Conservation (phyloP, 2,329 filamentous ascomycete genomes). For the Emergomyces africanus region DNA sequence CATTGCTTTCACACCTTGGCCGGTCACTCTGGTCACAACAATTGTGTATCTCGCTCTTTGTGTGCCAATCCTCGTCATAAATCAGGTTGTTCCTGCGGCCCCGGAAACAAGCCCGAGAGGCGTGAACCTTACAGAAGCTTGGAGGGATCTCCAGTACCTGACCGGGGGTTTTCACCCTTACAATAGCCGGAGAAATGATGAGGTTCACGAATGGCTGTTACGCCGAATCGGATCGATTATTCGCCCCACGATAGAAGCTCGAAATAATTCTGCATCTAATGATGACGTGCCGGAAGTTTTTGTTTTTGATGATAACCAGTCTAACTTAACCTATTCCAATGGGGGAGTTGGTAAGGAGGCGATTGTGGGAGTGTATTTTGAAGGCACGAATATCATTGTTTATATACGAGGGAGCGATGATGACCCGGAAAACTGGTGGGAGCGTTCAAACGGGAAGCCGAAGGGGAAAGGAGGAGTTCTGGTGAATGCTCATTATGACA, state of each 20-base stretch:
- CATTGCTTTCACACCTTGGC: constrained; percentile 64
- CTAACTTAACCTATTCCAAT: constrained; percentile 62
- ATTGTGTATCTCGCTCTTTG: constrained; percentile 66
- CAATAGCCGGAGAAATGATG: constrained; percentile 73
- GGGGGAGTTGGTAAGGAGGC: constrained; percentile 26
- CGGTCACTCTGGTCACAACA: constrained; percentile 69
- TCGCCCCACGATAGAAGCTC: constrained; percentile 40
- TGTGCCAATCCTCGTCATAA: constrained; percentile 57
- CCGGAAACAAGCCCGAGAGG: constrained; percentile 48
- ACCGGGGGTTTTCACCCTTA: constrained; percentile 72
- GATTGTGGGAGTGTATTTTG: constrained; percentile 61
- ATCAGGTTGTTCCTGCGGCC: constrained; percentile 60
- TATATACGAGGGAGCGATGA: constrained; percentile 78
- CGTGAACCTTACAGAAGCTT: constrained; percentile 73
- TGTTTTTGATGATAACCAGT: constrained; percentile 64
- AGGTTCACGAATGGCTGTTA: constrained; percentile 64
- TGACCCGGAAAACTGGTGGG: constrained; percentile 62
- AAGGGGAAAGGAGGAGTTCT: constrained; percentile 63
- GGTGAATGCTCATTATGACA: constrained; percentile 92
- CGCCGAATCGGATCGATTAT: constrained; percentile 58
- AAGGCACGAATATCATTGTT: constrained; percentile 82
- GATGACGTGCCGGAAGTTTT: constrained; percentile 31
- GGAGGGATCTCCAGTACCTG: constrained; percentile 66
- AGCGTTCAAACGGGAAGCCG: constrained; percentile 34
- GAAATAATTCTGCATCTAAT: constrained; percentile 9